Conservation (phyloP, 441 rosid species). For the Adansonia grandidieri region DNA sequence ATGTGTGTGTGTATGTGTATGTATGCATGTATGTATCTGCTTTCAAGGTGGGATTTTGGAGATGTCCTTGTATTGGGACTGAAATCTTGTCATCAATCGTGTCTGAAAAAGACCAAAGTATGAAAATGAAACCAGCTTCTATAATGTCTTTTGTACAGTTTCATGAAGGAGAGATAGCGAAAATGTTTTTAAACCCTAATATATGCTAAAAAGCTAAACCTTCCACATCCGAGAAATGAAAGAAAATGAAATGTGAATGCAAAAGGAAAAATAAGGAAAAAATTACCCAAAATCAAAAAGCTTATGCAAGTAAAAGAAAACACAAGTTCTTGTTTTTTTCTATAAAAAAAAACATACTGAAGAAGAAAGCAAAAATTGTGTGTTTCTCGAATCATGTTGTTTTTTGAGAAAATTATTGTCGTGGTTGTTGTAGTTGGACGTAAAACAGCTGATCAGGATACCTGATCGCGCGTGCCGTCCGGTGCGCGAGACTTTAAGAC, state of each 20-base stretch:
- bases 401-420: background rate
- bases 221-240: background rate
- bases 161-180: background rate
- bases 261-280: conserved; percentile 11
- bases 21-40: background rate
- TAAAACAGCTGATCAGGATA: conserved; percentile 21
- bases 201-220: background rate
- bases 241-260: conserved; percentile 39
- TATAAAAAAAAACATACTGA: background rate
- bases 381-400: conserved; percentile 18
- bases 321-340: conserved; percentile 14
- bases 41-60: conserved; percentile 25
- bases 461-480: conserved; percentile 77
- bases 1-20: too few species aligned
- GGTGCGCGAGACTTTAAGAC: conserved; percentile 50
- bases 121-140: background rate
- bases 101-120: conserved; percentile 27
- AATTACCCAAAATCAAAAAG: conserved; percentile 14
- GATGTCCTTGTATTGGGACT: conserved; percentile 28
- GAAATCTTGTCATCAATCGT: background rate
- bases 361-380: background rate
- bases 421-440: background rate
- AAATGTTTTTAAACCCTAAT: background rate
- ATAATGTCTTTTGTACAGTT: background rate
- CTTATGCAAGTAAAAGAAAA: conserved; percentile 24